Evolutionary conservation across 2,329 filamentous ascomycete genomes (phyloP).

Genomic region (Tolypocladium ophioglossoides): DNA sequence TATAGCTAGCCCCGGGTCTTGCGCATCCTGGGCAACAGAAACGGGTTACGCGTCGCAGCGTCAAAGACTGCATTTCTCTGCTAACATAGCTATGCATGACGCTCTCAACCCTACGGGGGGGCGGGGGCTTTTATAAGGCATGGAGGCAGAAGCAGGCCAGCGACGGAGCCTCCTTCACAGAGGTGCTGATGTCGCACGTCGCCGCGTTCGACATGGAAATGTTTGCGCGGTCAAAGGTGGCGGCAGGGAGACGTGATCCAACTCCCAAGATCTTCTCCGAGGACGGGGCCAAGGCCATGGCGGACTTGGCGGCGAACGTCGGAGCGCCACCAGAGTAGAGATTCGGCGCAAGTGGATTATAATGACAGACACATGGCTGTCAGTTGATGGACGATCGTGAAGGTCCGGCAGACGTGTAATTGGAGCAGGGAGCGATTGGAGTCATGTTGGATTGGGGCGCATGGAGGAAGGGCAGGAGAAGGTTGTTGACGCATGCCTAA

Average conservation of each 20-base stretch:
- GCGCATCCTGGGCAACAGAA: conserved; percentile 22
- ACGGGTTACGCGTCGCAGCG: conserved; percentile 23
- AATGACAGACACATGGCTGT: no score
- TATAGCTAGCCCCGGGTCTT: conserved; percentile 27
- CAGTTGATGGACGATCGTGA: no score
- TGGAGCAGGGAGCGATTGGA: no score
- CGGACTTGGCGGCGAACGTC: conserved; percentile 3
- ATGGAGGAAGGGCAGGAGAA: not conserved
- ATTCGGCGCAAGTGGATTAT: no score
- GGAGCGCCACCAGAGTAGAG: not conserved
- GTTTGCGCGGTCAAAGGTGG: not conserved
- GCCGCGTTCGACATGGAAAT: conserved; percentile 1
- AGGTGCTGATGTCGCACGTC: conserved; percentile 7
- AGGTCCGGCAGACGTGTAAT: no score
- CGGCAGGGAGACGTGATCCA: conserved; percentile 4
- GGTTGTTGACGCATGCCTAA: not conserved
- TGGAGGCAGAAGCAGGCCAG: conserved; percentile 7
- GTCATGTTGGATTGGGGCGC: not conserved
- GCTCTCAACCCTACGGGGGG: conserved; percentile 37
- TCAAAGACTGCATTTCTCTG: conserved; percentile 17
- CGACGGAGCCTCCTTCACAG: conserved; percentile 4
- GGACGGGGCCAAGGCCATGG: conserved; percentile 4
- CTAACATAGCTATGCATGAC: conserved; percentile 42
- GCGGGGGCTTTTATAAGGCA: no score
- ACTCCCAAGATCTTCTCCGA: conserved; percentile 1